phyloP scores from a whole-genome alignment of 176 grass and related monocot species.

The Zea luxurians region DNA sequence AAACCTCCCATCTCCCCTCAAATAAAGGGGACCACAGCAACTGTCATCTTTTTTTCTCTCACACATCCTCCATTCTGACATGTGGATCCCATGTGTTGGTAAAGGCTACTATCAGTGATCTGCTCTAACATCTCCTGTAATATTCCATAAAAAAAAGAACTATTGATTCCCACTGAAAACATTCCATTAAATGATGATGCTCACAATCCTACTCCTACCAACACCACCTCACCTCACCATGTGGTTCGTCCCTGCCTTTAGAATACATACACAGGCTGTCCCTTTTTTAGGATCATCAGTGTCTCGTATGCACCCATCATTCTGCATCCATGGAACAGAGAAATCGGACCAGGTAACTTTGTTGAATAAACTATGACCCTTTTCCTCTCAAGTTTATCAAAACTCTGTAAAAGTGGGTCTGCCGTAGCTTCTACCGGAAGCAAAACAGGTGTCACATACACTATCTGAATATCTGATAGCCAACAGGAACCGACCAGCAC shows the following conservation, averaged over 20 bases:
- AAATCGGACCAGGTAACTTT: neutral
- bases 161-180: no score
- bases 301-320: neutral
- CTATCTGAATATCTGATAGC: no score
- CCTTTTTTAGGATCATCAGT: neutral
- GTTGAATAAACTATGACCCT: neutral
- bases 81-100: no score
- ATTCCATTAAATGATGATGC: no score
- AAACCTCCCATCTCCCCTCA: no score
- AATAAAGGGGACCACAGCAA: no score
- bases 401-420: constrained; percentile 78
- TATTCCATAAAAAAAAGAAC: no score
- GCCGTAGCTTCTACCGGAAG: constrained; percentile 95
- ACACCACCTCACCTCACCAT: neutral
- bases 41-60: no score
- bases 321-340: neutral
- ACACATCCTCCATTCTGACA: no score
- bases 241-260: neutral
- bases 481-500: constrained; percentile 58
- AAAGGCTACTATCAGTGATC: no score
- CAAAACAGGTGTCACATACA: constrained; percentile 76
- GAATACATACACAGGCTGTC: neutral
- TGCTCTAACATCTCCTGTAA: no score
- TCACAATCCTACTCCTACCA: neutral
- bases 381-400: neutral